A percentile compares a stretch with the other conserved stretches of the same genome.
phyloP scores from a whole-genome alignment of 1,284 basidiomycete species.

The Grifola frondosa region DNA sequence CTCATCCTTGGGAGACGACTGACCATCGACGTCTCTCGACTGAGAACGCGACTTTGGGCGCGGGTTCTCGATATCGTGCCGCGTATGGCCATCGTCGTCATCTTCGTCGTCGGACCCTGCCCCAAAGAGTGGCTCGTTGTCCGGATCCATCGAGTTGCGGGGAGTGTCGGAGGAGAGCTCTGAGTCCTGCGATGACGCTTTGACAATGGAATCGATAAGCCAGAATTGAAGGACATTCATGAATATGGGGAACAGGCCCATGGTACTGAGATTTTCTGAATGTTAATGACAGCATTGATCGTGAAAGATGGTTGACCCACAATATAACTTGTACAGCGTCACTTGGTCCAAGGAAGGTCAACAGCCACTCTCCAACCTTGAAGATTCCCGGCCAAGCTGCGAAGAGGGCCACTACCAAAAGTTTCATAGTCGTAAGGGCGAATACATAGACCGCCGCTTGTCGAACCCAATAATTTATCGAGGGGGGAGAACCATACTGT shows the following conservation, averaged over 20 bases:
- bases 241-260: slow-evolving; percentile 90
- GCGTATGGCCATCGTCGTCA: slow-evolving; percentile 36
- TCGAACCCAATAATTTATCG: slow-evolving; percentile 70
- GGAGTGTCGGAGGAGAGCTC: slow-evolving; percentile 36
- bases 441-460: slow-evolving; percentile 88
- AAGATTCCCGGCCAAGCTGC: slow-evolving; percentile 73
- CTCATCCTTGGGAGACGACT: slow-evolving; percentile 27
- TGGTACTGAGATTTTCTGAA: slow-evolving; percentile 51
- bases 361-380: slow-evolving; percentile 75
- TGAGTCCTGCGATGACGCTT: slow-evolving; percentile 48
- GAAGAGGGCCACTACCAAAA: slow-evolving; percentile 77
- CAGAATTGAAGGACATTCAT: slow-evolving; percentile 94
- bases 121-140: slow-evolving; percentile 55
- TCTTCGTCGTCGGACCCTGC: slow-evolving; percentile 54
- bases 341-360: slow-evolving; percentile 74
- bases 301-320: slow-evolving; percentile 44
- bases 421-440: slow-evolving; percentile 87
- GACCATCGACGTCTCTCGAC: slow-evolving; percentile 31
- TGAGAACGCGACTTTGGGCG: slow-evolving; percentile 32
- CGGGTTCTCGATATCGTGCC: slow-evolving; percentile 48
- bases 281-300: slow-evolving; percentile 3
- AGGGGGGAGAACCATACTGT: slow-evolving; percentile 82
- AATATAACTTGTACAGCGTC: slow-evolving; percentile 80
- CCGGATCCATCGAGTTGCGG: slow-evolving; percentile 34
- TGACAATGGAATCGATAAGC: slow-evolving; percentile 86